phyloP scores from a whole-genome alignment of 2,329 filamentous ascomycete genomes.

The Lachnellula cervina region DNA sequence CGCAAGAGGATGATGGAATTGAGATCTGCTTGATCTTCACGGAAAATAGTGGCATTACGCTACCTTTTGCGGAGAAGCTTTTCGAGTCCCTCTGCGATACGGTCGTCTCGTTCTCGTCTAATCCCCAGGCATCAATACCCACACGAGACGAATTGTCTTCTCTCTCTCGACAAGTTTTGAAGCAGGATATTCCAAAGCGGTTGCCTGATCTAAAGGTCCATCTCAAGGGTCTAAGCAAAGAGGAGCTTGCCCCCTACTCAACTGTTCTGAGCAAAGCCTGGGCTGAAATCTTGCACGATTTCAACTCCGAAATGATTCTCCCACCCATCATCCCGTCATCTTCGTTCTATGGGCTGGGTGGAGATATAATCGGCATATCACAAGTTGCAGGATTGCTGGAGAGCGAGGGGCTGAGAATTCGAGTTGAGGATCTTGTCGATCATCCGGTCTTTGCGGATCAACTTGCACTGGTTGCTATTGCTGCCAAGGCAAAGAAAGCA shows the following conservation, averaged over 20 bases:
- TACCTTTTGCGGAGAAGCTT: conserved; percentile 1
- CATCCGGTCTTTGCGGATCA: conserved; percentile 11
- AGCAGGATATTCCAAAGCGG: background rate
- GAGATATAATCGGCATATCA: conserved; percentile 12
- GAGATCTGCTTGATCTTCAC: conserved; percentile 13
- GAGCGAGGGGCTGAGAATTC: conserved; percentile 5
- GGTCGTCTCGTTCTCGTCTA: background rate
- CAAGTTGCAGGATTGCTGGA: conserved; percentile 6
- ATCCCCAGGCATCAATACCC: background rate
- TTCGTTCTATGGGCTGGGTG: conserved; percentile 9
- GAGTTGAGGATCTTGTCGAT: conserved; percentile 12
- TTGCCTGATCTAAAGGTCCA: background rate
- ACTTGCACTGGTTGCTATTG: conserved; percentile 3
- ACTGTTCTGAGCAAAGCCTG: background rate
- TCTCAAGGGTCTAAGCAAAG: background rate
- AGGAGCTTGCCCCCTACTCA: background rate
- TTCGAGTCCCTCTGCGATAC: conserved; percentile 6
- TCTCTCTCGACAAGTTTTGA: background rate
- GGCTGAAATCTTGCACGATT: background rate
- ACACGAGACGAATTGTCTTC: background rate
- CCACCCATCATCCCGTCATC: background rate
- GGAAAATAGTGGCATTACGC: conserved; percentile 1
- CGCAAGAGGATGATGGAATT: conserved; percentile 6
- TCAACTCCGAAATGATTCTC: background rate
- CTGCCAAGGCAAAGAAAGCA: background rate